Evolutionary conservation across 179 eudicot species (phyloP).

Genomic region (Spergularia azorica): DNA sequence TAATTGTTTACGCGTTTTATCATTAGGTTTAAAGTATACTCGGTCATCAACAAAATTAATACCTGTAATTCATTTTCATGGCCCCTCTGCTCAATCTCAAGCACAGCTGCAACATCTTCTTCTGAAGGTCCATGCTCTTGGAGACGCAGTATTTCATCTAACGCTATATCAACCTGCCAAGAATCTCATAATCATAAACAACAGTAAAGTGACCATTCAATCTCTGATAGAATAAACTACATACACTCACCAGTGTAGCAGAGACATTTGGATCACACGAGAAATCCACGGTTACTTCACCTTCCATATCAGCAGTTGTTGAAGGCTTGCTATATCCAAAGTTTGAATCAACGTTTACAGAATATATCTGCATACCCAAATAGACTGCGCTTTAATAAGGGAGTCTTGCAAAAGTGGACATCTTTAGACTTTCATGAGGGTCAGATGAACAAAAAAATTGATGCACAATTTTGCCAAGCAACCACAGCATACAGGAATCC

Average conservation of each 20-base stretch:
- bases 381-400: not conserved
- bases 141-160: conserved; percentile 74
- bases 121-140: conserved; percentile 86
- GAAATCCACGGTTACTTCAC: conserved; percentile 74
- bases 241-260: conserved; percentile 60
- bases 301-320: conserved; percentile 59
- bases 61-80: conserved; percentile 95
- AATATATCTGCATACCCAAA: conserved; percentile 53
- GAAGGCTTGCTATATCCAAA: conserved; percentile 87
- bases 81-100: conserved; percentile 90
- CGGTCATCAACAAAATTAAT: not conserved
- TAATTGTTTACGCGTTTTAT: not conserved
- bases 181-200: conserved; percentile 9
- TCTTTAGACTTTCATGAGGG: not conserved
- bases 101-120: conserved; percentile 69
- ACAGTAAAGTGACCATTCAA: conserved; percentile 6
- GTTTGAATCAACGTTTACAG: conserved; percentile 66
- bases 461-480: too few relatives aligned
- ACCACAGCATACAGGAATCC: too few relatives aligned
- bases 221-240: not conserved
- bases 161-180: conserved; percentile 71
- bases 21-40: not conserved
- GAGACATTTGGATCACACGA: conserved; percentile 82
- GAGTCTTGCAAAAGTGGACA: not conserved
- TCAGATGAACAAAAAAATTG: too few relatives aligned